Evolutionary conservation across 169 alveolate species (phyloP), one percentile per base, ranked within the genome.

Genomic region (Plasmodium gallinaceum): DNA sequence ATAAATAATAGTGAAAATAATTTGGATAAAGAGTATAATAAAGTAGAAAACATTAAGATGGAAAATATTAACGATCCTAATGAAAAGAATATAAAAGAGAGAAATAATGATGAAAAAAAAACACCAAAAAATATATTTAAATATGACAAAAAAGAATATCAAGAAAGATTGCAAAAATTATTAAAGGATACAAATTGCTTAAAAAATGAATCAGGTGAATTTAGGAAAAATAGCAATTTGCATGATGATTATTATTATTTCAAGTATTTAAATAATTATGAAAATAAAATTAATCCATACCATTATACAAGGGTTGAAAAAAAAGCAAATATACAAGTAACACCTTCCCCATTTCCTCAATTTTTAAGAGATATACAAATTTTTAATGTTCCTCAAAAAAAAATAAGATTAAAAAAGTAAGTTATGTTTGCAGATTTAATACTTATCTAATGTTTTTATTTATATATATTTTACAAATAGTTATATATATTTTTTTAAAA

Each of bases 211-310:
- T 46, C 46, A 43, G 37, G 22, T 10, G 68, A 70, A 42, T 69
- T 43, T 70, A 70, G 60, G 12, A 85, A 60, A 85, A 85, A 85
- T 85, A 26, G 57, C 5, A 85, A 85, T 58, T 66, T 74, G 32
- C 86, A 85, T 51, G 92, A 85, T 85, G 92, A 85, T 62, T 85
- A 85, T 51, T 85, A 85, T 52, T 74, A 85, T 64, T 85, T 70
- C 22, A 85, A 69, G 16, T 85, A 85, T 64, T 37, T 85, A 52
- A 85, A 85, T 37, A 85, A 43, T 10, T 54, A 37, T 8, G 92
- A 85, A 70, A 57, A 70, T 37, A 60, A 12, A 43, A 24, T 32
- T 0, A 62, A 69, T 32, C 87, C 92, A 2, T 69, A 70, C 24
- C 66, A 22, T 72, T 85, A 58, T 48, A 85, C 87, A 10, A 85